These are phyloP conservation scores for Nothophytophthora sp. DNA, from an alignment of 352 stramenopile species.

Conservation along the genomic window DNA sequence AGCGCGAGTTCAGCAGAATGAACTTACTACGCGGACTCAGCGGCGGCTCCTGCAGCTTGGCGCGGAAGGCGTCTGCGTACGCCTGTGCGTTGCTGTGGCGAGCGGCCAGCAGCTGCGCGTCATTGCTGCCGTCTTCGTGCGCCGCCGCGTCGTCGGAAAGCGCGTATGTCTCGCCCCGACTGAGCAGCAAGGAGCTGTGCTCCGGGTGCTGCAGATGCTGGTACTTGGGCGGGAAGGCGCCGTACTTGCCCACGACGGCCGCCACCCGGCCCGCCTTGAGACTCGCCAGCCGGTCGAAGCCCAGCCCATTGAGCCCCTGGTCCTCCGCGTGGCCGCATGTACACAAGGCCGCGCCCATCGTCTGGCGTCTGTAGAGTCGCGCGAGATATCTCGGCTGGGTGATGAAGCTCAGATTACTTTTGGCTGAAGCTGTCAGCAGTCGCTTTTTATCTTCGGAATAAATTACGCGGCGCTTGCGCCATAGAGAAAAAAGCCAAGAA, in stretches of 20 bases:
- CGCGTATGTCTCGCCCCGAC: constrained; percentile 57
- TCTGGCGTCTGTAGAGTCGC: neutral
- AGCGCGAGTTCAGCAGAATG: constrained; percentile 40
- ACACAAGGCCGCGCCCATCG: constrained; percentile 56
- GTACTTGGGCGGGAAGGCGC: constrained; percentile 31
- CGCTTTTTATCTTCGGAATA: too few relatives aligned
- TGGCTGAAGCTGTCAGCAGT: neutral
- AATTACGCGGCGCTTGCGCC: too few relatives aligned
- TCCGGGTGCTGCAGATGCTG: constrained; percentile 32
- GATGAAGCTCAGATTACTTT: too few relatives aligned
- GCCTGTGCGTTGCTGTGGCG: constrained; percentile 44
- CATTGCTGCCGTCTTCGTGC: constrained; percentile 17
- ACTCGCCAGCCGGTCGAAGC: constrained; percentile 40
- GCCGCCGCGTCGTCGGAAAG: constrained; percentile 45
- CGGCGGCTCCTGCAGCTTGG: constrained; percentile 69
- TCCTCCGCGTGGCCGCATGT: constrained; percentile 51
- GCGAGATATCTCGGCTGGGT: too few relatives aligned
- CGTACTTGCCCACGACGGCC: constrained; percentile 33
- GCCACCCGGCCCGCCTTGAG: constrained; percentile 27
- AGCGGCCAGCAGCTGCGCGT: neutral
- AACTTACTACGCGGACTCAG: constrained; percentile 77
- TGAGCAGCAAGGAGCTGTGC: constrained; percentile 41
- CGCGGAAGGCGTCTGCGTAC: constrained; percentile 65
- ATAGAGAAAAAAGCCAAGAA: neutral
- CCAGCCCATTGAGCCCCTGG: constrained; percentile 33